Percentiles rank a stretch among this genome's conserved stretches.
Evolutionary conservation across 2,329 filamentous ascomycete genomes (phyloP).

Genomic region (Parastagonospora nodorum): DNA sequence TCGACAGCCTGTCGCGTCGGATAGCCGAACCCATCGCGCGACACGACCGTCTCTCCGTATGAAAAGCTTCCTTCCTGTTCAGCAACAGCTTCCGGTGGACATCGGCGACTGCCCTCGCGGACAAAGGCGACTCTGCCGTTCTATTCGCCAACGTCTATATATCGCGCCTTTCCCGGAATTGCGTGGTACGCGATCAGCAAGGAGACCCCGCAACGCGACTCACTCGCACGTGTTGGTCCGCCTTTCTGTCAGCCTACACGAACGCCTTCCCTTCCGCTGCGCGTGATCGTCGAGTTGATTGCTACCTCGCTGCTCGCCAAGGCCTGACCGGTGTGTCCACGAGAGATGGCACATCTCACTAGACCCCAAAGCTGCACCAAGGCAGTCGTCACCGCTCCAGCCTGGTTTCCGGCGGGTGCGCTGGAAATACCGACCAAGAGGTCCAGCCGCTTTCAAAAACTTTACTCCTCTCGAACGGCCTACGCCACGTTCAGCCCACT

Average conservation of each 20-base stretch:
- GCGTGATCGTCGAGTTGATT: slow-evolving; percentile 1
- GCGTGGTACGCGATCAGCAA: not conserved
- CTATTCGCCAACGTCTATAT: slow-evolving; percentile 1
- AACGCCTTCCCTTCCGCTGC: slow-evolving; percentile 1
- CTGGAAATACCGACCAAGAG: slow-evolving; percentile 9
- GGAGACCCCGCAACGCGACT: not conserved
- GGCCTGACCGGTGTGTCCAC: slow-evolving; percentile 11
- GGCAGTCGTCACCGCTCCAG: slow-evolving; percentile 1
- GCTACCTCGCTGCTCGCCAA: not conserved
- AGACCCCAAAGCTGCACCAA: not conserved
- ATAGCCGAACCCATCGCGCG: not conserved
- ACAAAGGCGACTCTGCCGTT: not conserved
- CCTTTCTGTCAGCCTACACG: not conserved
- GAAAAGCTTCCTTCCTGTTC: slow-evolving; percentile 9
- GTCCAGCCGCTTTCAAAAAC: slow-evolving; percentile 13
- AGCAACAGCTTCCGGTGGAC: slow-evolving; percentile 11
- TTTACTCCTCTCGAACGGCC: slow-evolving; percentile 2
- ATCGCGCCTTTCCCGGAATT: not conserved
- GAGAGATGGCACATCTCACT: not conserved
- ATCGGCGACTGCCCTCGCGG: slow-evolving; percentile 18
- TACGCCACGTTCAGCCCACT: slow-evolving; percentile 10
- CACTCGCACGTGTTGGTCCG: not conserved
- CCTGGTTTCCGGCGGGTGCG: slow-evolving; percentile 1
- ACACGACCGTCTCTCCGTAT: slow-evolving; percentile 4
- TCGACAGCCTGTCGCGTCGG: slow-evolving; percentile 1